Base-by-base conservation (phyloP, 2,329 filamentous ascomycete genomes). In the Monosporascus sp. region DNA sequence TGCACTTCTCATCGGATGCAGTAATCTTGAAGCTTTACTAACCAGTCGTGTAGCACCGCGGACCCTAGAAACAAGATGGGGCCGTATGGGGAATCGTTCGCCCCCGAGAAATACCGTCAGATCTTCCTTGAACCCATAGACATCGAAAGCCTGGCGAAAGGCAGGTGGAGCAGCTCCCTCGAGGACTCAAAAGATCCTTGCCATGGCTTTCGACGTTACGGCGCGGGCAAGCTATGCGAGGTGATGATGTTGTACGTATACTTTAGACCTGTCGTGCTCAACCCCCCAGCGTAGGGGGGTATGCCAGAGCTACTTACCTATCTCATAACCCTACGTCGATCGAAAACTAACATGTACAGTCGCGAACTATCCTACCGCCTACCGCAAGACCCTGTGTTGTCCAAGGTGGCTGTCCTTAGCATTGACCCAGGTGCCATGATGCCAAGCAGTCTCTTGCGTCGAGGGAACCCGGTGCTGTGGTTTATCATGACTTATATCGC, bases 401-500 rank as follows among this genome's bases (percentile, higher is more conserved):
- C 55, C 37, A 61, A 63, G 11, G 59, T 68, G 38, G 57, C 58
- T n/a, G 55, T 66, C 44, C 48, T 68, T 4, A 62, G 58, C 31
- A 37, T 68, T 17, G 67, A 70, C 53, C 67, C 67, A 5, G 67
- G 61, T 6, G 55, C 48, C 9, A 9, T 26, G 26, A 66, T 68
- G 55, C 35, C 49, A n/a, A 65, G 60, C 17, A 53, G 58, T 8
- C 48, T 68, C 5, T 31, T 58, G 24, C 60, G 63, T 1, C 61
- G 56, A 27, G 55, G 55, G 17, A 26, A 43, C 11, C 66, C 57
- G 57, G 6, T 65, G 8, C 49, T 62, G 26, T 60, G 64, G 9
- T 41, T 57, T 4, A 35, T 63, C 2, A 3, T 20, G 19, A 5
- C 5, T 3, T 24, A 19, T 16, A 22, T 59, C 4, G 52, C 58